Percentiles rank a stretch among this genome's conserved stretches.
These are phyloP conservation scores for Blastobotrys muscicola DNA, from an alignment of 805 yeast genomes.

Conservation along the genomic window DNA sequence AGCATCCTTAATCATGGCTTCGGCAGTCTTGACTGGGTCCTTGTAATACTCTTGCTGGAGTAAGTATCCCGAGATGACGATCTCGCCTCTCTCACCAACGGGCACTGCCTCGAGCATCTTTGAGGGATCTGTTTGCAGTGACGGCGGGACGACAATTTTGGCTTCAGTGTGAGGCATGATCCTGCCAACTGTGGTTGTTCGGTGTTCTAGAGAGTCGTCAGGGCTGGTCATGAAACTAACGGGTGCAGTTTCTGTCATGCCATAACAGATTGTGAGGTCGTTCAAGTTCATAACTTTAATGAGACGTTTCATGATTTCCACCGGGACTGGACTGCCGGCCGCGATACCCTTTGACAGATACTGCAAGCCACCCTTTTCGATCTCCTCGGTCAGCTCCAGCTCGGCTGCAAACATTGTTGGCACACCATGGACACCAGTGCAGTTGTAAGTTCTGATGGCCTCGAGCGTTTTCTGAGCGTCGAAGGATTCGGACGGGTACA, in stretches of 20 bases:
- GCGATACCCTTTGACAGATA: constrained; percentile 25
- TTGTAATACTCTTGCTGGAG: constrained; percentile 20
- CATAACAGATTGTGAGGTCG: constrained; percentile 24
- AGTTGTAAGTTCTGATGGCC: constrained; percentile 17
- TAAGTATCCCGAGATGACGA: constrained; percentile 22
- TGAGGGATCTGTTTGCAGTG: constrained; percentile 4
- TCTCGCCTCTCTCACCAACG: constrained; percentile 19
- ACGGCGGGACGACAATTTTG: constrained; percentile 15
- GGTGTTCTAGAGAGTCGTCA: constrained; percentile 19
- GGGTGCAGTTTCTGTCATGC: constrained; percentile 27
- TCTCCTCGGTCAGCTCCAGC: constrained; percentile 15
- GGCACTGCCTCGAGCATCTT: constrained; percentile 18
- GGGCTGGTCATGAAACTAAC: constrained; percentile 24
- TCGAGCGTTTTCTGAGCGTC: constrained; percentile 17
- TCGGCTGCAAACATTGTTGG: constrained; percentile 27
- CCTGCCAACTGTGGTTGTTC: constrained; percentile 21
- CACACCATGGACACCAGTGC: constrained; percentile 23
- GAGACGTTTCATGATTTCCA: constrained; percentile 21
- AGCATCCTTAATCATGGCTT: constrained; percentile 19
- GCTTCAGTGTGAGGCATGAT: constrained; percentile 25
- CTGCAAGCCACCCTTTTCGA: constrained; percentile 16
- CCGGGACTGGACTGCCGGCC: constrained; percentile 26
- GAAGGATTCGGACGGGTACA: constrained; percentile 22
- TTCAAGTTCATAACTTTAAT: constrained; percentile 14
- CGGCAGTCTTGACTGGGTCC: constrained; percentile 19